Conservation (phyloP, 2,329 filamentous ascomycete species). For the Curvularia eragrostidis region DNA sequence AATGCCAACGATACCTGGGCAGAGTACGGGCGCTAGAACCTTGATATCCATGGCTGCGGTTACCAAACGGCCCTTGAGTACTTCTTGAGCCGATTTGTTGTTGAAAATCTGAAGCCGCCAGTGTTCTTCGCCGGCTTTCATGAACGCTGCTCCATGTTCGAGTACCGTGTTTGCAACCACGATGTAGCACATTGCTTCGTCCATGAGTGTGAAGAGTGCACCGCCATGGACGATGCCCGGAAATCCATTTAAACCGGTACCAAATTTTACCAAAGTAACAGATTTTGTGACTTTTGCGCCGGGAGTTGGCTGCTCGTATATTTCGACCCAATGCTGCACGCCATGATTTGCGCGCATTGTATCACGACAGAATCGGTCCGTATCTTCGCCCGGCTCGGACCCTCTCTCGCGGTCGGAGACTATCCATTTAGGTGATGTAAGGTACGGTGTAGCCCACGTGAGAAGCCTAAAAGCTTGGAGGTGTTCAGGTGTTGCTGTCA, state of each 20-base stretch:
- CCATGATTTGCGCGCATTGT: conserved; percentile 28
- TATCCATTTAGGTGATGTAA: conserved; percentile 31
- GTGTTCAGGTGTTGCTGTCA: conserved; percentile 17
- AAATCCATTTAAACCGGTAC: conserved; percentile 63
- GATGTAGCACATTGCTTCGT: conserved; percentile 60
- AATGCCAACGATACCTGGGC: conserved; percentile 36
- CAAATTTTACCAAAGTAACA: conserved; percentile 31
- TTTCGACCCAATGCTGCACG: conserved; percentile 30
- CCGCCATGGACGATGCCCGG: conserved; percentile 74
- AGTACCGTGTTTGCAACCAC: conserved; percentile 28
- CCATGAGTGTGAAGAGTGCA: conserved; percentile 68
- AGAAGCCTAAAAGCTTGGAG: conserved; percentile 31
- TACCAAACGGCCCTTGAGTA: conserved; percentile 28
- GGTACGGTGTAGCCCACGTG: conserved; percentile 31
- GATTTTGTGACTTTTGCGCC: conserved; percentile 21
- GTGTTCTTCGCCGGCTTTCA: conserved; percentile 8
- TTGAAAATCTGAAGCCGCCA: conserved; percentile 15
- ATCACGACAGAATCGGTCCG: conserved; percentile 26
- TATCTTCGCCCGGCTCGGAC: conserved; percentile 9
- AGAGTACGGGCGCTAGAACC: conserved; percentile 32
- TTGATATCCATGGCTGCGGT: conserved; percentile 32
- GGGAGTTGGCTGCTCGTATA: conserved; percentile 26
- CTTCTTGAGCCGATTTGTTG: conserved; percentile 18
- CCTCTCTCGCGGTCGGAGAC: conserved; percentile 24
- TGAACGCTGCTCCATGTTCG: conserved; percentile 11